Evolutionary conservation across 140 eudicot genomes (phyloP).

Genomic region (Flaveria floridana): DNA sequence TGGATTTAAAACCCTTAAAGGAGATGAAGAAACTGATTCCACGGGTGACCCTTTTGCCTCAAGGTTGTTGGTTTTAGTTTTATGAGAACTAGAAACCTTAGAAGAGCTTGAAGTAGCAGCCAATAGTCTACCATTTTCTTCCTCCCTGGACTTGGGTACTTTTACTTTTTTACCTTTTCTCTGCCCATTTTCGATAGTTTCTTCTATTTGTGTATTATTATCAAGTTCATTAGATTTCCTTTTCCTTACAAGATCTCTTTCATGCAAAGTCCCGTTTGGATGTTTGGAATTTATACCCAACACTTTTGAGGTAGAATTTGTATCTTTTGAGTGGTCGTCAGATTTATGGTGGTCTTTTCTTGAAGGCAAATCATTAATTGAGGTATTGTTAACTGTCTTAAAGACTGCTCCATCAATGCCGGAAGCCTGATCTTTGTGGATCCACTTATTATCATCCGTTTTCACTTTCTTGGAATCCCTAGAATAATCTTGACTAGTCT

Average conservation of each 20-base stretch:
- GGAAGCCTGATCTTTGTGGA: conserved; percentile 48
- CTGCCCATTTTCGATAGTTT: conserved; percentile 47
- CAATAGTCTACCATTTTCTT: conserved; percentile 52
- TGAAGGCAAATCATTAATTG: conserved; percentile 44
- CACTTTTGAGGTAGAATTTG: conserved; percentile 39
- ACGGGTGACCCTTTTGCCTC: conserved; percentile 89
- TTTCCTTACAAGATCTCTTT: conserved; percentile 47
- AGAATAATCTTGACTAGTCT: conserved; percentile 53
- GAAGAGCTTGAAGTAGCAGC: conserved; percentile 98
- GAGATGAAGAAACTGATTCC: conserved; percentile 94
- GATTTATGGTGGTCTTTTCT: conserved; percentile 38
- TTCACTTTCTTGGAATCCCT: conserved; percentile 70
- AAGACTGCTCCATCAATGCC: conserved; percentile 44
- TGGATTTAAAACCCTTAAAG: conserved; percentile 51
- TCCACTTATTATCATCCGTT: conserved; percentile 35
- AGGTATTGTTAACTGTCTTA: conserved; percentile 36
- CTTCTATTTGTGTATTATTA: conserved; percentile 47
- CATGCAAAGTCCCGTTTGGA: conserved; percentile 33
- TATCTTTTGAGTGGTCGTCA: conserved; percentile 36
- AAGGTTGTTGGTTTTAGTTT: conserved; percentile 50
- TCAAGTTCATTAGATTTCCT: conserved; percentile 53
- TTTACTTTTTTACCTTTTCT: conserved; percentile 60
- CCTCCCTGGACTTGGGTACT: conserved; percentile 59
- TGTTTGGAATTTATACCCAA: conserved; percentile 20
- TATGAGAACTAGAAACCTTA: conserved; percentile 81